Percentiles rank a stretch among this genome's conserved stretches.
phyloP scores from a whole-genome alignment of 176 grass and related monocot species.

The Oryza meyeriana region DNA sequence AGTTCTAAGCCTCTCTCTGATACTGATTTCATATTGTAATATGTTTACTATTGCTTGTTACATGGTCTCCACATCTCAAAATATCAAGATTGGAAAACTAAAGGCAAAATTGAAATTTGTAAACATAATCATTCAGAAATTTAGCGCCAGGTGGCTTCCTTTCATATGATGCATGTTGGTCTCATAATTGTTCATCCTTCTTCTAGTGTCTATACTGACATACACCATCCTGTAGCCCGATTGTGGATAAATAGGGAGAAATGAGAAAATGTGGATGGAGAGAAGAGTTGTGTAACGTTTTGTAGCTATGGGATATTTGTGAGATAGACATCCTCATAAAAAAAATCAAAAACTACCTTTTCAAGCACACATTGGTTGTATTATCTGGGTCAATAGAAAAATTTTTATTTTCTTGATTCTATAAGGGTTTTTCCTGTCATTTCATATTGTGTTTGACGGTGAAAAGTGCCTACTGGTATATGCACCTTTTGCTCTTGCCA shows the following conservation, averaged over 20 bases:
- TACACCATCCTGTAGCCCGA: too few relatives aligned
- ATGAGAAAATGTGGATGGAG: background rate
- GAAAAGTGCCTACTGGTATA: background rate
- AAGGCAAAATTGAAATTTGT: background rate
- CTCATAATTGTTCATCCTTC: background rate
- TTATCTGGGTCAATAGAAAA: background rate
- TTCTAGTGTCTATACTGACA: too few relatives aligned
- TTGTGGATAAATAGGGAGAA: background rate
- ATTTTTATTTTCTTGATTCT: background rate
- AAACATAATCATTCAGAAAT: background rate
- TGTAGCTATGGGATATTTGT: background rate
- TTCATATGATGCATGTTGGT: background rate
- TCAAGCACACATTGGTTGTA: background rate
- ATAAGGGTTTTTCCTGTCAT: background rate
- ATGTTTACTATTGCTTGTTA: background rate
- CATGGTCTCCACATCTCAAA: background rate
- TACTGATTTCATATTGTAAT: background rate
- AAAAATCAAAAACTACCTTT: background rate
- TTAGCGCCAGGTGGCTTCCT: background rate
- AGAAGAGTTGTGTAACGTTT: background rate
- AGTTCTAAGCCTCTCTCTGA: background rate
- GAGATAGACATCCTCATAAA: background rate
- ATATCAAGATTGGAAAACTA: background rate
- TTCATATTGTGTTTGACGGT: background rate
- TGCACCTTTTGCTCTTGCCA: background rate